Base-by-base conservation (phyloP, 164 flowering plant genomes). In the Macadamia integrifolia region DNA sequence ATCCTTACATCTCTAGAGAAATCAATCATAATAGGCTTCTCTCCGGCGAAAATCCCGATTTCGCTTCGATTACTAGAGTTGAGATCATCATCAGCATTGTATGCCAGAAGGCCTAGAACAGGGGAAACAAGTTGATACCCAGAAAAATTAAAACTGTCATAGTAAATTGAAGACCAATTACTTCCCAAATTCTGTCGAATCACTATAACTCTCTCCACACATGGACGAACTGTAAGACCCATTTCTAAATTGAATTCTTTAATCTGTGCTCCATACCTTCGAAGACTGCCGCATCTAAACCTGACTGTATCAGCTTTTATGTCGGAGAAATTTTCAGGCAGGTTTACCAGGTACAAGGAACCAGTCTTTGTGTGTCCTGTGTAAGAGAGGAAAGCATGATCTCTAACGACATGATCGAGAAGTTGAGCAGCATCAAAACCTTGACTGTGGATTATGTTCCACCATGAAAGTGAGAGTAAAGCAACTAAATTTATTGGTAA, bases 271-370 rank as follows among this genome's bases (percentile, higher is more conserved):
- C 98, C 98, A 30, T 90, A 89, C 69, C 96, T 69, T 1, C 78
- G 75, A 6, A 95, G 85, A 71, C 99, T 92, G 9, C 98, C 97
- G 56, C 98, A 89, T 29, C 98, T 74, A 72, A 78, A 85, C 64
- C 86, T 81, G 50, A 66, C 86, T 0, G 83, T 73, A 57, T 77
- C 74, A 13, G 87, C 94, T 8, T 44, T 44, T 74, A 91, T 76
- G 69, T 85, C 89, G 6, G 98, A 80, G 67, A 92, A 71, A 69
- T 87, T 86, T 1, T 76, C 65, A 0, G 98, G 97, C 35, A 92
- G 73, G 6, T 61, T 46, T 7, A 90, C 80, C 9, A 62, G 32
- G 68, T 87, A 82, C 0, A 82, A 17, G 15, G 52, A 62, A 1
- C 94, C 98, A 9, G 97, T 90, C 58, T 74, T 81, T 71, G 81